phyloP scores from a whole-genome alignment of 139 green algal species.

The Coccomyxa sp. region DNA sequence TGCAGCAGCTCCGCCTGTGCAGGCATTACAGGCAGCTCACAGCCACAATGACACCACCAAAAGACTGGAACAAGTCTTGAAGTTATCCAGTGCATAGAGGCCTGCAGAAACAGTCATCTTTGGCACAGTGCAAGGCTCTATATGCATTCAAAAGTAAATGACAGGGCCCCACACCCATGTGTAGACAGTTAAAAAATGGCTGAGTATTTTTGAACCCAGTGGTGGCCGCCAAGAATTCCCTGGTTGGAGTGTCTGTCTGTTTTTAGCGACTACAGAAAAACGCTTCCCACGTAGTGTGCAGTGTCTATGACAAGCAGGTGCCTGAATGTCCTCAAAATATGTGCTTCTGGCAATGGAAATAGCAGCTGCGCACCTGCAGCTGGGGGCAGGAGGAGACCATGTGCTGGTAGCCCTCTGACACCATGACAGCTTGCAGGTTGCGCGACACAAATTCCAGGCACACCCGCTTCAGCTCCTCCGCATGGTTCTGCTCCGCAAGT shows the following conservation, averaged over 20 bases:
- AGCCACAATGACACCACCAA: not conserved
- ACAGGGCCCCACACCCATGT: too few relatives aligned
- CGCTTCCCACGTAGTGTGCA: too few relatives aligned
- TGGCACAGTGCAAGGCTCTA: too few relatives aligned
- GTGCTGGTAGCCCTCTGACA: slow-evolving; percentile 91
- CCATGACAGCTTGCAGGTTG: slow-evolving; percentile 86
- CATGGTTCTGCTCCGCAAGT: slow-evolving; percentile 95
- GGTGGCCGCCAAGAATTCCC: too few relatives aligned
- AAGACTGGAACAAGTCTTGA: not conserved
- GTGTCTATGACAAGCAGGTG: too few relatives aligned
- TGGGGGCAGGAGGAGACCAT: slow-evolving; percentile 81
- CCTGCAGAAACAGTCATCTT: too few relatives aligned
- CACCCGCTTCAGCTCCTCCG: slow-evolving; percentile 78
- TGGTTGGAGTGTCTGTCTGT: too few relatives aligned
- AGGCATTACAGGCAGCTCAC: not conserved
- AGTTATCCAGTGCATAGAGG: not conserved
- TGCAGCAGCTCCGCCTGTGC: slow-evolving; percentile 25
- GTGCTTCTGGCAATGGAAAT: too few relatives aligned
- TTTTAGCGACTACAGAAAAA: too few relatives aligned
- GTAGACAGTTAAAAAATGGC: too few relatives aligned
- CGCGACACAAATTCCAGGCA: slow-evolving; percentile 89
- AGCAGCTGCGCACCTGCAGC: slow-evolving; percentile 56
- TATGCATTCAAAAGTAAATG: too few relatives aligned
- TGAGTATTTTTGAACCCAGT: too few relatives aligned
- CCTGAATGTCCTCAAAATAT: not conserved